Base-by-base conservation (phyloP, 192 early-diverging fungal species). In the Backusella sp. region DNA sequence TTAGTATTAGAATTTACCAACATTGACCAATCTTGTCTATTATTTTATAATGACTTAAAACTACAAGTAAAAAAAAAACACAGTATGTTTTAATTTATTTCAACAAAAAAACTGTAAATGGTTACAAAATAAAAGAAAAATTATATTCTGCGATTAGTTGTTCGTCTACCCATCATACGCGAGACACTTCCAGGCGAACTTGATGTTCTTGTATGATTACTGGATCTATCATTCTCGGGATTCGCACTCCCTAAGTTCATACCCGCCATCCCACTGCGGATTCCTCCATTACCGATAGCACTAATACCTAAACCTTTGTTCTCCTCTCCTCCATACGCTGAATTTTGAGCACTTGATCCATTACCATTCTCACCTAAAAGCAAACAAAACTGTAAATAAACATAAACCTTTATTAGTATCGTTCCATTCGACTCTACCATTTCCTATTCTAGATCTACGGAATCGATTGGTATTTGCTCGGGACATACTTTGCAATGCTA, bases 401-500 rank as follows among this genome's bases (percentile, higher is more conserved):
- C 21, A 11, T 19, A 3, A 28, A 41, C 44, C 11, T 9, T 21
- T 39, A n/a, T 21, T 23, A 11, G n/a, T 39, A 32, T 32, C 32
- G 32, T 1, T 15, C 11, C 42, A 26, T 35, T 69, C 37, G 0
- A 37, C 17, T 15, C 42, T 70, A 70, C 68, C 37, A 37, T 46
- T 30, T 32, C 17, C 26, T 32, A 49, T 42, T 71, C 70, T 41
- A 30, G 70, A 44, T 71, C 70, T 46, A 44, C 70, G 41, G 12
- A 39, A 46, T 11, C 44, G 41, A 19, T 32, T 39, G 15, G 41
- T 28, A 5, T 21, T 71, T 42, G 14, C 28, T 23, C 70, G 70
- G 28, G 70, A 44, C 19, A 71, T 41, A 19, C 28, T 71, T 71
- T 71, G 70, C 28, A 71, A 32, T 12, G 70, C 70, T 71, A 49